Percentiles rank a stretch among this genome's conserved stretches.
phyloP scores from a whole-genome alignment of 768 basidiomycete species.

The Amanita jacksonii region DNA sequence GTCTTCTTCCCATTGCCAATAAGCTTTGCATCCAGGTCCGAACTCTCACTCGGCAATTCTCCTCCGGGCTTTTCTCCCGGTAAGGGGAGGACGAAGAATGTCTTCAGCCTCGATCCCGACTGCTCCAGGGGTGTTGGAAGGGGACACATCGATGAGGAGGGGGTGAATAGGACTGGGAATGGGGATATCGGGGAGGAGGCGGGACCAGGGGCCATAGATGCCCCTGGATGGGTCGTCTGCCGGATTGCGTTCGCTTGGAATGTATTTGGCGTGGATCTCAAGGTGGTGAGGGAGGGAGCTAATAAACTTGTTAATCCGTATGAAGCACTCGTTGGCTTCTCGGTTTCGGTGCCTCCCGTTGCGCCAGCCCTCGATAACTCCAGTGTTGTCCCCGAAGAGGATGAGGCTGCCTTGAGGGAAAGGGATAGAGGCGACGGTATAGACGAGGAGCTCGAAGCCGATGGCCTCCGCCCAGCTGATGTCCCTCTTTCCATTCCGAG shows the following conservation, averaged over 20 bases:
- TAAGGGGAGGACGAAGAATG: no score
- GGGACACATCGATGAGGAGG: no score
- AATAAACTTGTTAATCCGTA: slow-evolving; percentile 11
- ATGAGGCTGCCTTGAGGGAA: no score
- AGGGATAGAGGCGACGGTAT: slow-evolving; percentile 2
- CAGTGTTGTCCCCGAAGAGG: slow-evolving; percentile 27
- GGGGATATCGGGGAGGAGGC: no score
- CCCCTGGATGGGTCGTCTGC: slow-evolving; percentile 31
- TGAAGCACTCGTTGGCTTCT: slow-evolving; percentile 22
- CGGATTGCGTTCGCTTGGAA: slow-evolving; percentile 26
- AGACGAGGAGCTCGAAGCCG: slow-evolving; percentile 31
- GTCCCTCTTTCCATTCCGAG: slow-evolving; percentile 17
- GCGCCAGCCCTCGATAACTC: slow-evolving; percentile 35
- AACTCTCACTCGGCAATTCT: no score
- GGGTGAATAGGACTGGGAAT: no score
- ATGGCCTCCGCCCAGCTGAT: slow-evolving; percentile 40
- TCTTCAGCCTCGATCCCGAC: no score
- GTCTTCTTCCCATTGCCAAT: no score
- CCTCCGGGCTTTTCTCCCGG: no score
- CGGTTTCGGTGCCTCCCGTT: slow-evolving; percentile 25
- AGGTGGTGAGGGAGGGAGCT: background rate
- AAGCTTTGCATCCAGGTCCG: no score
- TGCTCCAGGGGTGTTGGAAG: no score
- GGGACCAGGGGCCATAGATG: no score
- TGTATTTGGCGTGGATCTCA: slow-evolving; percentile 19